These are phyloP conservation scores for Candida yuanshanica DNA, from an alignment of 805 yeast genomes.

Conservation along the genomic window DNA sequence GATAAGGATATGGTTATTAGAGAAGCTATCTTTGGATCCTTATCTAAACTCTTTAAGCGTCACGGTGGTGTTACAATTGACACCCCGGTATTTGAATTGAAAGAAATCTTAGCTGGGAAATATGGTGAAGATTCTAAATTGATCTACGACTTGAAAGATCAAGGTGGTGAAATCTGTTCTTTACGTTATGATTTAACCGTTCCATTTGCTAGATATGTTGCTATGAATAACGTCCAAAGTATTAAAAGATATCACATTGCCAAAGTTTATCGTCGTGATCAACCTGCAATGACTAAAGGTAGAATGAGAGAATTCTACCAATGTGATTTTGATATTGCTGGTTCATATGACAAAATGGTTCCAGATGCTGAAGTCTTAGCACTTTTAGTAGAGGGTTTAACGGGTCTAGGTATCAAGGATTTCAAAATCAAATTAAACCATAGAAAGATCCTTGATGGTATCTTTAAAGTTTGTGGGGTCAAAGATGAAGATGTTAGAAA, in stretches of 20 bases:
- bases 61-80: constrained; percentile 99
- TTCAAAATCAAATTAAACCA: constrained; percentile 92
- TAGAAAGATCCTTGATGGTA: constrained; percentile 93
- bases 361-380: constrained; percentile 91
- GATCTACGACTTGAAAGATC: constrained; percentile 94
- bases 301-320: constrained; percentile 99
- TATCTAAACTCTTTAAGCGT: constrained; percentile 74
- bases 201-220: constrained; percentile 96
- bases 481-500: constrained; percentile 89
- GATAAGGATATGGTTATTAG: constrained; percentile 96
- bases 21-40: constrained; percentile 73
- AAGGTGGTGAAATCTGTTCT: constrained; percentile 96
- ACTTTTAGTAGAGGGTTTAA: constrained; percentile 78
- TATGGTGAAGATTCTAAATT: constrained; percentile 98
- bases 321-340: constrained; percentile 98
- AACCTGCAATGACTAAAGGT: constrained; percentile 99
- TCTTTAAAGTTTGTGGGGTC: constrained; percentile 93
- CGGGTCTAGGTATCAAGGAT: constrained; percentile 76
- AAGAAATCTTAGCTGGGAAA: constrained; percentile 93
- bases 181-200: constrained; percentile 95
- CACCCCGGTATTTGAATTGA: constrained; percentile 95
- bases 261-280: constrained; percentile 97
- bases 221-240: constrained; percentile 84
- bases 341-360: constrained; percentile 86
- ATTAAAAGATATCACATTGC: constrained; percentile 97